Base-by-base conservation (phyloP, 2,329 filamentous ascomycete species). In the Colletotrichum sp. region DNA sequence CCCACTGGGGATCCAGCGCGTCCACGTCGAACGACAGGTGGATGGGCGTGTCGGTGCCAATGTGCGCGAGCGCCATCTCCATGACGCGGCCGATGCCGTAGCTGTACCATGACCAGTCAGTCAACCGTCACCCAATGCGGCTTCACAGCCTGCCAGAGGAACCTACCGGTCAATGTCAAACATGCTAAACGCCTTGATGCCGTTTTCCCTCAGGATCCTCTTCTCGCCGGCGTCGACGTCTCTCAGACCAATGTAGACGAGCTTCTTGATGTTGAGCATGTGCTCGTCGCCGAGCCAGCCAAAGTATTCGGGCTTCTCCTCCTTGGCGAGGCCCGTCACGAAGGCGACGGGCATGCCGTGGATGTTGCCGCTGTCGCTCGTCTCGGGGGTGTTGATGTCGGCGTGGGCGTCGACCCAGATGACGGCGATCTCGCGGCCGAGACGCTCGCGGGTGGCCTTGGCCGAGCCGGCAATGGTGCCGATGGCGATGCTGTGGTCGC, bases 391-490 rank as follows among this genome's bases (percentile, higher is more conserved):
- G 88, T 99, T 99, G 89, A 99, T 98, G 85, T 99, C 97, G 71
- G 96, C 94, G 86, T 99, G 97, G 30, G 97, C 97, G 86, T 99
- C 97, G 36, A 99, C 97, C 97, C 97, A 99, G 84, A 99, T 98
- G 74, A 99, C 95, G 15, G 96, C 97, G 78, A 98, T 93, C 81
- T 99, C 96, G 72, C 94, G 90, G 69, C 87, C 91, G 75, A 98
- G 88, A 21, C 96, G 89, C 89, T 99, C 96, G 75, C 95, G 92
- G 55, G 95, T 93, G 0, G 96, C 97, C 87, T 94, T 95, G 44
- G 96, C 95, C 2, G 94, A 95, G 55, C 97, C 97, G 32, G 94
- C 94, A 80, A 99, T 92, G 64, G 95, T 98, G 78, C 97, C 97
- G 80, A 99, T 98, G 78, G 97, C 97, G 83, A 99, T 98, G 78